Percentiles rank a stretch among this genome's conserved stretches.
phyloP scores from a whole-genome alignment of 2,329 filamentous ascomycete genomes.

The Epichloe sibirici region DNA sequence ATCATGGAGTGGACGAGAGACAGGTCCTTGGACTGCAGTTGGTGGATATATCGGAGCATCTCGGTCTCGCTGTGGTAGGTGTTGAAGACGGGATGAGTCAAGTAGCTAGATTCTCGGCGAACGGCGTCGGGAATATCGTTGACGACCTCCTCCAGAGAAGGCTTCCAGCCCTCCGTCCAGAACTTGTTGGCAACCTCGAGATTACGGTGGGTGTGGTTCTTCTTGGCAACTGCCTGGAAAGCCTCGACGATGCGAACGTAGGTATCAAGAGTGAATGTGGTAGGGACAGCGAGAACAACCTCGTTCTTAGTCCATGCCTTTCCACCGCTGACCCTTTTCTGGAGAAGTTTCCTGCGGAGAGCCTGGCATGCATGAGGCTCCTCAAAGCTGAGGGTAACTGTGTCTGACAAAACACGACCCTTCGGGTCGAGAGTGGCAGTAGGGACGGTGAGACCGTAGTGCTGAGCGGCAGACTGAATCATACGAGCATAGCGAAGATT shows the following conservation, averaged over 20 bases:
- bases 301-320: constrained; percentile 32
- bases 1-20: constrained; percentile 97
- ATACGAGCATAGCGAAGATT: constrained; percentile 60
- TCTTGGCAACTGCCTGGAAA: constrained; percentile 16
- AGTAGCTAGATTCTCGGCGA: constrained; percentile 59
- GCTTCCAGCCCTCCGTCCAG: constrained; percentile 24
- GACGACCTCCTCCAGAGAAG: constrained; percentile 23
- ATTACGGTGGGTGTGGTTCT: constrained; percentile 12
- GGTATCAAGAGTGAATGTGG: constrained; percentile 13
- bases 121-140: constrained; percentile 43
- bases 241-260: constrained; percentile 12
- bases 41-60: constrained; percentile 83
- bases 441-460: constrained; percentile 51
- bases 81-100: constrained; percentile 92
- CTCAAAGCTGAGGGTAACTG: constrained; percentile 51
- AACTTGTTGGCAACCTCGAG: constrained; percentile 25
- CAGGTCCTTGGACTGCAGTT: constrained; percentile 86
- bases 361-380: constrained; percentile 11
- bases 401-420: constrained; percentile 61
- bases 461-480: constrained; percentile 51
- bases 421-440: constrained; percentile 43
- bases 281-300: constrained; percentile 16
- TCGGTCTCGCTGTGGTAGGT: constrained; percentile 91
- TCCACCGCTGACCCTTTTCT: constrained; percentile 60
- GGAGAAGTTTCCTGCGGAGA: constrained; percentile 29